Percentiles rank a stretch among this genome's conserved stretches.
Evolutionary conservation across 208 protist species (phyloP).

Genomic region (Tritrichomonas musculus): DNA sequence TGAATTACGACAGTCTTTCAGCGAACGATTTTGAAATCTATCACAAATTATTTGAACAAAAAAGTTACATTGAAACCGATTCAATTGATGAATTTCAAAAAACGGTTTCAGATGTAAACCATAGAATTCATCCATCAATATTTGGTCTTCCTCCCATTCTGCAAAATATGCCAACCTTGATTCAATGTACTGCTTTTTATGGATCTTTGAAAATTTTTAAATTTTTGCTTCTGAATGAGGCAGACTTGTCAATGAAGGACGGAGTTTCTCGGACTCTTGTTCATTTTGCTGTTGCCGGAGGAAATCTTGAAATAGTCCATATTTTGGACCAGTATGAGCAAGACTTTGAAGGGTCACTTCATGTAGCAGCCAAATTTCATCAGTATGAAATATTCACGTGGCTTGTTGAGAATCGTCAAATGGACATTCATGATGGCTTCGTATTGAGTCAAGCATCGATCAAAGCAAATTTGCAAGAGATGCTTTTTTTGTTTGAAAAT

Average conservation of each 20-base stretch:
- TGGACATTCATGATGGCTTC: not conserved
- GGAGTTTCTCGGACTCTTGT: not conserved
- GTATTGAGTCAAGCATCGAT: not conserved
- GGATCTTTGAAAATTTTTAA: not conserved
- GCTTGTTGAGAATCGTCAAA: not conserved
- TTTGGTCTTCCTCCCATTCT: not conserved
- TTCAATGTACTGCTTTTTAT: not conserved
- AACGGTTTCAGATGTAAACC: not conserved
- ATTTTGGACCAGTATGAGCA: not conserved
- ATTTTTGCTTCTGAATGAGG: not conserved
- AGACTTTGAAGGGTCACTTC: not conserved
- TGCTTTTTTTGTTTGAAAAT: not conserved
- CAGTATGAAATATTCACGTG: not conserved
- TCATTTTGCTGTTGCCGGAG: not conserved
- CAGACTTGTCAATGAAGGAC: not conserved
- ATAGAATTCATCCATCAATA: not conserved
- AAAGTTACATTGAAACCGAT: too few species aligned
- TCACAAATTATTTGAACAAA: too few species aligned
- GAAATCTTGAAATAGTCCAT: not conserved
- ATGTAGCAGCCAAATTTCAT: not conserved
- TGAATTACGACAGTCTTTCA: too few species aligned
- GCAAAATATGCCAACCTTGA: not conserved
- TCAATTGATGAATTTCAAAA: not conserved
- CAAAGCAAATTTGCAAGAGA: not conserved
- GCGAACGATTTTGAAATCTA: too few species aligned